phyloP scores from a whole-genome alignment of 2,329 filamentous ascomycete genomes.

The Paecilomyces niveus region DNA sequence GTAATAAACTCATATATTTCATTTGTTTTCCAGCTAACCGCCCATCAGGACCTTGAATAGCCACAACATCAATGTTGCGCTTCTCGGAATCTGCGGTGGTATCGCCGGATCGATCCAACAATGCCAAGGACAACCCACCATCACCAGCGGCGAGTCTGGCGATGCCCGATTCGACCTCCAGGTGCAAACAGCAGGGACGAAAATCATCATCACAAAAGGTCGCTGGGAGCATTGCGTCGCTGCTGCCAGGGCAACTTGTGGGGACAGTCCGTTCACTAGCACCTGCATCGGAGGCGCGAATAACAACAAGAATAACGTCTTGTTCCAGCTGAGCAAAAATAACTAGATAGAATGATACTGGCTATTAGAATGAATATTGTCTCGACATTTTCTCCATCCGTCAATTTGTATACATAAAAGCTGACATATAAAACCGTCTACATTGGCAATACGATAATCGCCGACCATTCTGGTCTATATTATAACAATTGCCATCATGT shows the following conservation, averaged over 20 bases:
- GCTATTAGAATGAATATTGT: neutral
- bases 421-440: too few species aligned
- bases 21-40: neutral
- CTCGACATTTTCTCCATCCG: neutral
- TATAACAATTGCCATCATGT: too few species aligned
- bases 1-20: neutral
- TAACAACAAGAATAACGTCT: neutral
- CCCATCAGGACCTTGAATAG: neutral
- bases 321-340: neutral
- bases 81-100: neutral
- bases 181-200: neutral
- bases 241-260: neutral
- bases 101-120: neutral
- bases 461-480: too few species aligned
- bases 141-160: neutral
- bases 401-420: neutral
- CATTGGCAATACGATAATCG: too few species aligned
- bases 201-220: neutral
- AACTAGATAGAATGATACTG: neutral
- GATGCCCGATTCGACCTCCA: neutral
- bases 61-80: neutral
- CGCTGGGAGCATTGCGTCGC: neutral
- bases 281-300: neutral
- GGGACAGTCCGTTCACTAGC: neutral
- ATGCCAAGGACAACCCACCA: neutral